Conservation (phyloP, 306 rosid genomes). For the Albizia julibrissin region DNA sequence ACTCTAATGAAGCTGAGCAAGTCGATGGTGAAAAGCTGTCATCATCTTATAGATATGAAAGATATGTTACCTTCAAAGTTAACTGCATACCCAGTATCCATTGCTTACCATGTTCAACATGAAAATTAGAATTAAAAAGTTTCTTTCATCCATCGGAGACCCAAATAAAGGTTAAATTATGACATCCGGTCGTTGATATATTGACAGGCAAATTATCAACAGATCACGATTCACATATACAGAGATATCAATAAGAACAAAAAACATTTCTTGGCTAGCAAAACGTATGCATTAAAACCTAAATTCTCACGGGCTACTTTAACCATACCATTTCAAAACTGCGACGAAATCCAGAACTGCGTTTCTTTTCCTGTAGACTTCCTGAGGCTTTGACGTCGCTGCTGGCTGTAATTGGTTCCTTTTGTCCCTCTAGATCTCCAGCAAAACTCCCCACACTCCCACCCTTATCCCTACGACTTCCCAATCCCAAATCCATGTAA, state of each 20-base stretch:
- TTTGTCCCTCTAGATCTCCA: constrained; percentile 51
- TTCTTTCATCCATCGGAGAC: neutral
- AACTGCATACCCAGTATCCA: constrained; percentile 5
- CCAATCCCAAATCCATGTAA: constrained; percentile 83
- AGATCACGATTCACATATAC: constrained; percentile 9
- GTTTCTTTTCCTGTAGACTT: constrained; percentile 38
- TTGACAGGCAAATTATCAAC: neutral
- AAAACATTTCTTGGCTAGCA: neutral
- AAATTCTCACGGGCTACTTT: neutral
- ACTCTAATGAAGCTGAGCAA: neutral
- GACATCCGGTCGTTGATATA: neutral
- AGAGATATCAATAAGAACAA: neutral
- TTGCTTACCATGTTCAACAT: neutral
- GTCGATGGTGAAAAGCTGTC: neutral
- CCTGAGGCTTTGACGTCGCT: constrained; percentile 34
- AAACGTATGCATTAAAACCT: neutral
- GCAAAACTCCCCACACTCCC: constrained; percentile 30
- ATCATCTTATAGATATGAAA: constrained; percentile 5
- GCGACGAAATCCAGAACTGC: constrained; percentile 40
- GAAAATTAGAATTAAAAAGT: neutral
- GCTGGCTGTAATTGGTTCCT: constrained; percentile 18
- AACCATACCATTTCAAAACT: constrained; percentile 58
- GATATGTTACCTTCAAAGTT: neutral
- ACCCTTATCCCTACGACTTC: constrained; percentile 33
- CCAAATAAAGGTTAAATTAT: neutral